These are phyloP conservation scores for Trichothecium roseum DNA, from an alignment of 2,329 filamentous ascomycete species.

Conservation along the genomic window DNA sequence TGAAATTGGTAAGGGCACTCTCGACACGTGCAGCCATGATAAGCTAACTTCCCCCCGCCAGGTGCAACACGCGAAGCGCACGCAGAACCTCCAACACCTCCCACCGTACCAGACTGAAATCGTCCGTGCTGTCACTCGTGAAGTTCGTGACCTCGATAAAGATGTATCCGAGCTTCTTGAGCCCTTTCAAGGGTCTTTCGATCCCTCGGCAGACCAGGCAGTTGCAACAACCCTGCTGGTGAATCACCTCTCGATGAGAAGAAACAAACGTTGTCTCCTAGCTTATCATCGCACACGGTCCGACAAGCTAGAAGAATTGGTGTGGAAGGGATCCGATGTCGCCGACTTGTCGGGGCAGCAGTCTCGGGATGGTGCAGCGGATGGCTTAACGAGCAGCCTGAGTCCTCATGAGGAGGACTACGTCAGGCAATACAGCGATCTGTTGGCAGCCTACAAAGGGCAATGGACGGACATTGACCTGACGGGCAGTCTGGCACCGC, in stretches of 20 bases:
- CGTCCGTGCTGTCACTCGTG: conserved; percentile 75
- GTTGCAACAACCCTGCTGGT: conserved; percentile 83
- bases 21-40: too few species aligned
- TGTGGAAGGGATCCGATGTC: conserved; percentile 83
- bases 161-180: conserved; percentile 72
- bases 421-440: conserved; percentile 79
- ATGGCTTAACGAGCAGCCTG: conserved; percentile 57
- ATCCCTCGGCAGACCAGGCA: conserved; percentile 72
- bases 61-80: conserved; percentile 95
- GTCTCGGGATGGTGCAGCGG: conserved; percentile 26
- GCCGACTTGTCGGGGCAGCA: conserved; percentile 57
- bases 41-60: conserved; percentile 23
- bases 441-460: conserved; percentile 92
- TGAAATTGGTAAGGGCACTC: conserved; percentile 58
- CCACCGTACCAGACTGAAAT: conserved; percentile 90
- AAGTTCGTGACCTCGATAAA: conserved; percentile 87
- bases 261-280: conserved; percentile 90
- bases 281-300: conserved; percentile 87
- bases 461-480: conserved; percentile 98
- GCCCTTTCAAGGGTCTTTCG: conserved; percentile 75
- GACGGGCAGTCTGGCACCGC: conserved; percentile 86
- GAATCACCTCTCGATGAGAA: conserved; percentile 87
- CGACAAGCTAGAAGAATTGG: conserved; percentile 86
- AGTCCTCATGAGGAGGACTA: conserved; percentile 97
- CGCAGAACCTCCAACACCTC: conserved; percentile 73